Conservation (phyloP, 2,329 filamentous ascomycete genomes). For the Aotearoamyces nothofagi region DNA sequence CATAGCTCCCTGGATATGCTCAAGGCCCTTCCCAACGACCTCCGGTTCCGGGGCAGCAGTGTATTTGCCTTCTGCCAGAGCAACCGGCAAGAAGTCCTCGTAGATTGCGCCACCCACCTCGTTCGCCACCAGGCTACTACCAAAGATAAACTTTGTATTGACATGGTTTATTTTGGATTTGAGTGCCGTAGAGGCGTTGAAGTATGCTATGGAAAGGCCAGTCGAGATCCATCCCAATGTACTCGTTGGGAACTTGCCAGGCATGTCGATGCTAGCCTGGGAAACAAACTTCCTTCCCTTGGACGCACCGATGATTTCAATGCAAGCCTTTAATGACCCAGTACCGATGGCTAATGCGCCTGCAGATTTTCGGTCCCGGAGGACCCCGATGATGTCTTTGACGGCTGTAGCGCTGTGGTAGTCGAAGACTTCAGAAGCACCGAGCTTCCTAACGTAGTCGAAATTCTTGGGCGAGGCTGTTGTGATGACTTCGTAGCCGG, state of each 20-base stretch:
- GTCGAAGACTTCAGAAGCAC: constrained; percentile 27
- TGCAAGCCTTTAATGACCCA: constrained; percentile 12
- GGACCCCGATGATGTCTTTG: constrained; percentile 16
- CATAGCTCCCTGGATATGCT: constrained; percentile 23
- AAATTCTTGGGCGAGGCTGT: constrained; percentile 21
- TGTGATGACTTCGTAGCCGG: constrained; percentile 25
- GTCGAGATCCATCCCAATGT: neutral
- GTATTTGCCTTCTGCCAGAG: constrained; percentile 20
- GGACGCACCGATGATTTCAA: constrained; percentile 9
- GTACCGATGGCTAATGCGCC: constrained; percentile 20
- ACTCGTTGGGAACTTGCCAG: neutral
- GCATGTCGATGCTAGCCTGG: neutral
- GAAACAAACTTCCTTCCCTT: constrained; percentile 11
- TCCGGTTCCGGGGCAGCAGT: constrained; percentile 19
- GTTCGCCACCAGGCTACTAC: constrained; percentile 11
- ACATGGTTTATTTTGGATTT: constrained; percentile 8
- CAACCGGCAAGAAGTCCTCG: constrained; percentile 17
- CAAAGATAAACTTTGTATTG: constrained; percentile 13
- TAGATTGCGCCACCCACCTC: constrained; percentile 17
- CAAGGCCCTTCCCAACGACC: constrained; percentile 25
- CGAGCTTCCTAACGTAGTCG: constrained; percentile 21
- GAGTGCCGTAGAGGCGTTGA: constrained; percentile 5
- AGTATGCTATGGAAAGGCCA: constrained; percentile 6
- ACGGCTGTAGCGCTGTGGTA: constrained; percentile 17
- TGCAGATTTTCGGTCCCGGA: constrained; percentile 17